phyloP scores from a whole-genome alignment of 202 grass and related monocot species.

The Zoysia matrella region DNA sequence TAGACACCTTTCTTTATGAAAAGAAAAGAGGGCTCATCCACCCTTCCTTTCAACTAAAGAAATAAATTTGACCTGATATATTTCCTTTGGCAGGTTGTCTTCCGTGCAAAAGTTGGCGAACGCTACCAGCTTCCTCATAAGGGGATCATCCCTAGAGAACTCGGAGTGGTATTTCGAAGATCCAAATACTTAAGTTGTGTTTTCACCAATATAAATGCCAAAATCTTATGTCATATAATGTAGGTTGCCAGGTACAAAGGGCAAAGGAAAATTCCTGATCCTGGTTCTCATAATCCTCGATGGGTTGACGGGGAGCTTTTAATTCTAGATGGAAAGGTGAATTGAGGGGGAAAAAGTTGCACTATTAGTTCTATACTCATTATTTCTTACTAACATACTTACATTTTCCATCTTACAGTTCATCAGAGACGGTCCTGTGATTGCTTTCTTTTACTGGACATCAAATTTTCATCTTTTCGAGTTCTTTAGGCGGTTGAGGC shows the following conservation, averaged over 20 bases:
- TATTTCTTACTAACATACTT: constrained; percentile 41
- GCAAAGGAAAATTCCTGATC: constrained; percentile 77
- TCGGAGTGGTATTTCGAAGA: constrained; percentile 81
- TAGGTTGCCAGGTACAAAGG: constrained; percentile 92
- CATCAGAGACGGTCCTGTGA: constrained; percentile 86
- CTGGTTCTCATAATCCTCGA: constrained; percentile 65
- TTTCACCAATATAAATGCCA: constrained; percentile 26
- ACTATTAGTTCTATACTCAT: constrained; percentile 23
- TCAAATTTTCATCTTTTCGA: constrained; percentile 62
- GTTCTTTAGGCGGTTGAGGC: constrained; percentile 49
- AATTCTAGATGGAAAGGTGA: constrained; percentile 94
- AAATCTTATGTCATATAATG: constrained; percentile 42
- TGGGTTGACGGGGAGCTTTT: constrained; percentile 98
- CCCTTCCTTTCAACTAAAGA: no score
- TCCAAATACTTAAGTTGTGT: constrained; percentile 22
- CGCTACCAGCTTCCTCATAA: constrained; percentile 85
- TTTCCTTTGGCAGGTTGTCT: constrained; percentile 69
- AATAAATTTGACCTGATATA: not conserved
- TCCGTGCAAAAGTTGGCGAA: constrained; percentile 81
- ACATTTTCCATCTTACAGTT: constrained; percentile 64
- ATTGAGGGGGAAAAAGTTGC: constrained; percentile 22
- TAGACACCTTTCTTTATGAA: no score
- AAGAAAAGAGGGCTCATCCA: no score
- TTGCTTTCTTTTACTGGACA: constrained; percentile 92
- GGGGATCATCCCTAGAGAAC: constrained; percentile 90